Conservation (phyloP, 176 grass and related monocot genomes). For the Calamus simplicifolius region DNA sequence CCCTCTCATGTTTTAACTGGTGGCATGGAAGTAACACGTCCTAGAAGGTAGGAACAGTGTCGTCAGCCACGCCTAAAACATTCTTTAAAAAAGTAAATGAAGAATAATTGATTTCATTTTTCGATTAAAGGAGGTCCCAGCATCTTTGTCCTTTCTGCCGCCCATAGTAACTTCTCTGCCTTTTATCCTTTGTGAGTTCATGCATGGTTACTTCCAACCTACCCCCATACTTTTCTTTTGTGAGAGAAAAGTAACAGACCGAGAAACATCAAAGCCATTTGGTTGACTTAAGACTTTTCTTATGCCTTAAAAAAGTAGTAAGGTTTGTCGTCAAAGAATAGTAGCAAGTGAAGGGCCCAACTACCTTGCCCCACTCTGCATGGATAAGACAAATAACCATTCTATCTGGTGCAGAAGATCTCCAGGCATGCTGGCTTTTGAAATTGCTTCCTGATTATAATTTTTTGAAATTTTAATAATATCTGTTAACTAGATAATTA, state of each 20-base stretch:
- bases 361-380: conserved; percentile 23
- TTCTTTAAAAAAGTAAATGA: conserved; percentile 58
- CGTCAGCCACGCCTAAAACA: conserved; percentile 26
- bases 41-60: not conserved
- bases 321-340: conserved; percentile 46
- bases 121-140: not conserved
- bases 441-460: too few species aligned
- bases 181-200: conserved; percentile 39
- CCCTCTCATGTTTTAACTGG: too few species aligned
- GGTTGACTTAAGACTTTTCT: conserved; percentile 32
- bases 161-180: conserved; percentile 25
- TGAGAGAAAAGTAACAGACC: too few species aligned
- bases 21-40: conserved; percentile 18
- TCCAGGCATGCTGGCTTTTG: too few species aligned
- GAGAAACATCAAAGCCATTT: conserved; percentile 20
- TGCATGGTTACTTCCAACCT: conserved; percentile 37
- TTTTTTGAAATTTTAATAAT: too few species aligned
- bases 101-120: conserved; percentile 42
- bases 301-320: conserved; percentile 48
- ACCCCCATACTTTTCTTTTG: not conserved
- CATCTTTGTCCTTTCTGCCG: conserved; percentile 30
- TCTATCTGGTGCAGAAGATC: too few species aligned
- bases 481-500: too few species aligned
- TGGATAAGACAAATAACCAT: conserved; percentile 29
- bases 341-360: conserved; percentile 34